Conservation (phyloP, 2,329 filamentous ascomycete genomes). For the Fusarium sp. region DNA sequence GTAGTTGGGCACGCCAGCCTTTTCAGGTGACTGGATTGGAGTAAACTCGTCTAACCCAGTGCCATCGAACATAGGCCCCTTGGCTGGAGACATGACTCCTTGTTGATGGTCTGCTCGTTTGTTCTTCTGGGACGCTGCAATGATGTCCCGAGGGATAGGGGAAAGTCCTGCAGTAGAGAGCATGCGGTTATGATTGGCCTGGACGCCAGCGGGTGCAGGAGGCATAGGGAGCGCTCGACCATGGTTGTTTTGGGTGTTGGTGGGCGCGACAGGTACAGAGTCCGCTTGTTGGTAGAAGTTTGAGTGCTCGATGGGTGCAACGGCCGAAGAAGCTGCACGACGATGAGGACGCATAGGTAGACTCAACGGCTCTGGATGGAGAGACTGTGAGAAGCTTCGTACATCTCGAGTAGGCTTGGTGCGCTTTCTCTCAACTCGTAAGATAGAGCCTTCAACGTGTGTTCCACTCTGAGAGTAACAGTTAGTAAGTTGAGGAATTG, state of each 20-base stretch:
- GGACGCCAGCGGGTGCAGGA: background rate
- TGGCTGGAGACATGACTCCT: background rate
- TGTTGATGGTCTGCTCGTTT: background rate
- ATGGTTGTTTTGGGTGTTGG: background rate
- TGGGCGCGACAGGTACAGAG: background rate
- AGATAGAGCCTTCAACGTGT: slow-evolving; percentile 47
- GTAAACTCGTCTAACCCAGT: slow-evolving; percentile 6
- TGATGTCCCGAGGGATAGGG: background rate
- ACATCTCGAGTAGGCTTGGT: slow-evolving; percentile 31
- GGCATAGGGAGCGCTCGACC: slow-evolving; percentile 6
- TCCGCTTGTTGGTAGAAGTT: background rate
- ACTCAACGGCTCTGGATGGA: background rate
- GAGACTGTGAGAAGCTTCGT: background rate
- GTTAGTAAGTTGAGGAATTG: background rate
- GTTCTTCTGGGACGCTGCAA: background rate
- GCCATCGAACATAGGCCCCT: background rate
- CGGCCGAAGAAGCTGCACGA: slow-evolving; percentile 1
- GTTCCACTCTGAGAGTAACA: slow-evolving; percentile 48
- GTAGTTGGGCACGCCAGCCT: background rate
- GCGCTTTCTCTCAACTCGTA: slow-evolving; percentile 56
- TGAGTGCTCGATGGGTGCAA: background rate
- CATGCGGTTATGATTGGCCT: background rate
- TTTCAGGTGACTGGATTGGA: slow-evolving; percentile 16
- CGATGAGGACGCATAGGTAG: slow-evolving; percentile 24
- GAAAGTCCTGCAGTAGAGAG: background rate